phyloP scores from a whole-genome alignment of 192 early-diverging fungal genomes.

The Nowakowskiella sp. region DNA sequence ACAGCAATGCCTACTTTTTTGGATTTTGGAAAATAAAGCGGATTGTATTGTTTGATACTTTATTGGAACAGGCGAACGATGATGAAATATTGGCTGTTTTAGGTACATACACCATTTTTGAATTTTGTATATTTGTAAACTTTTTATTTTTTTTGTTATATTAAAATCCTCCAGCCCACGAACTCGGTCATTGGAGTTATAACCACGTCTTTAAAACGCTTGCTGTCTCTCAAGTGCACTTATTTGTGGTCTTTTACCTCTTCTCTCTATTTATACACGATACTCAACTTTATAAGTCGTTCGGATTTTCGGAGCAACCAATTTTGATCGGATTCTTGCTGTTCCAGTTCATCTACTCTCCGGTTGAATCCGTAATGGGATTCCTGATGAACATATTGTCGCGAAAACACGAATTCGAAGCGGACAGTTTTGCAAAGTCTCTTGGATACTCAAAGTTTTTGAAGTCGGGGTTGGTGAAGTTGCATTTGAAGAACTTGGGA shows the following conservation, averaged over 20 bases:
- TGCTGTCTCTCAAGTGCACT: slow-evolving; percentile 61
- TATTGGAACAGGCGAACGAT: slow-evolving; percentile 70
- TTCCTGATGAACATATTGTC: slow-evolving; percentile 76
- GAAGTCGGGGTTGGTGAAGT: slow-evolving; percentile 73
- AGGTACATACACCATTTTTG: slow-evolving; percentile 38
- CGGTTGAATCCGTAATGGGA: slow-evolving; percentile 63
- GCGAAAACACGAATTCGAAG: slow-evolving; percentile 83
- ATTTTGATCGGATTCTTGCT: slow-evolving; percentile 83
- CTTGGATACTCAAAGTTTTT: slow-evolving; percentile 69
- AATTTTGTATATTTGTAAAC: slow-evolving; percentile 3
- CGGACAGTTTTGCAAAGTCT: slow-evolving; percentile 79
- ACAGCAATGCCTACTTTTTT: slow-evolving; percentile 95
- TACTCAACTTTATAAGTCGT: slow-evolving; percentile 67
- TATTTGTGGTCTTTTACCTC: slow-evolving; percentile 56
- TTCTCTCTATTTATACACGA: slow-evolving; percentile 72
- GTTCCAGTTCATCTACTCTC: slow-evolving; percentile 80
- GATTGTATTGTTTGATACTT: slow-evolving; percentile 90
- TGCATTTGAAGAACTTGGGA: slow-evolving; percentile 82
- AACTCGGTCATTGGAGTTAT: slow-evolving; percentile 91
- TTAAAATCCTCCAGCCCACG: slow-evolving; percentile 56
- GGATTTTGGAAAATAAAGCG: slow-evolving; percentile 90
- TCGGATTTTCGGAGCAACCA: slow-evolving; percentile 73
- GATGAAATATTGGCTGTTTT: slow-evolving; percentile 90
- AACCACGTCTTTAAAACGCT: slow-evolving; percentile 78
- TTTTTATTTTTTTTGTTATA: slow-evolving; percentile 1